Conservation (phyloP, 1,284 basidiomycete genomes). For the Ceratobasidium sp. region DNA sequence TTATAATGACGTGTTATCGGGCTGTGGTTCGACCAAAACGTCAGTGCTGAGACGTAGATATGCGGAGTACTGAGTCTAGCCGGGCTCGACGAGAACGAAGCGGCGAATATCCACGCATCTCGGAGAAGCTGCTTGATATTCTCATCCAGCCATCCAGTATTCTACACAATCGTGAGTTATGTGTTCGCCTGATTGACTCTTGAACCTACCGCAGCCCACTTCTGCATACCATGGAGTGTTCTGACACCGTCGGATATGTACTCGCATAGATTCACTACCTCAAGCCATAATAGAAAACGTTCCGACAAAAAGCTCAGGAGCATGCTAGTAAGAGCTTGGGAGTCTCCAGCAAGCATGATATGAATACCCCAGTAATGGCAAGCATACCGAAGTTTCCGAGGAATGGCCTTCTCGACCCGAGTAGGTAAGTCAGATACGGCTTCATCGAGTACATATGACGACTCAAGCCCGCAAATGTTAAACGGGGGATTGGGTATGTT, state of each 20-base stretch:
- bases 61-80: conserved; percentile 4
- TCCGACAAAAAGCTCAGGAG: not conserved
- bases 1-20: not conserved
- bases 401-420: too few relatives aligned
- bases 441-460: too few relatives aligned
- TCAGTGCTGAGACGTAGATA: conserved; percentile 7
- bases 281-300: too few relatives aligned
- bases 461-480: too few relatives aligned
- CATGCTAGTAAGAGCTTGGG: not conserved
- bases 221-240: too few relatives aligned
- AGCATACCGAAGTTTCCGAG: not conserved
- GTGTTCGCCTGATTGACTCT: not conserved
- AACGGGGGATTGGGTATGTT: not conserved
- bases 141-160: not conserved
- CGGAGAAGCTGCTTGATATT: not conserved
- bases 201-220: not conserved
- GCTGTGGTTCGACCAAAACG: not conserved
- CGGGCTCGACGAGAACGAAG: not conserved
- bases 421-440: too few relatives aligned
- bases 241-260: too few relatives aligned
- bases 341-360: not conserved
- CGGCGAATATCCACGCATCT: not conserved
- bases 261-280: too few relatives aligned
- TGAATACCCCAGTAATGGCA: conserved; percentile 7
- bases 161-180: not conserved